phyloP scores from a whole-genome alignment of 139 green algal genomes.

The Closterium sp. region DNA sequence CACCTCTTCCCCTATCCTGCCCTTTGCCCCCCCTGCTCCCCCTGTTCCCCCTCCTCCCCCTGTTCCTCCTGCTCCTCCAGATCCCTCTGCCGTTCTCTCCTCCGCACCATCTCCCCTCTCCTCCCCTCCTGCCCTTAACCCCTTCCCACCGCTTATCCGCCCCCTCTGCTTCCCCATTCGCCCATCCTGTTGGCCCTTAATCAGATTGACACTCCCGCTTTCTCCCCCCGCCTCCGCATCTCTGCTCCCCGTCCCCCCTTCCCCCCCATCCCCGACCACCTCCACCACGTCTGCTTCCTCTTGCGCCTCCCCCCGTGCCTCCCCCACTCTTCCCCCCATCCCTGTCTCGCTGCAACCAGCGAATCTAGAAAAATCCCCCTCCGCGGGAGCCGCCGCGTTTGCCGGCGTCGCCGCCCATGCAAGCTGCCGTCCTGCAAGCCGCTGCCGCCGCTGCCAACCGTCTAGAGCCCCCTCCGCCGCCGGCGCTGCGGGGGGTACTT shows the following conservation, averaged over 20 bases:
- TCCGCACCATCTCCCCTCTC: neutral
- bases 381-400: neutral
- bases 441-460: neutral
- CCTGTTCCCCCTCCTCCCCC: too few species aligned
- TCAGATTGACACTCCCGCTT: neutral
- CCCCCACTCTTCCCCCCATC: neutral
- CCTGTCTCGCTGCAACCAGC: neutral
- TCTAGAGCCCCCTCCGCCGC: neutral
- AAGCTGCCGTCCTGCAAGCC: neutral
- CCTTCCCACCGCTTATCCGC: neutral
- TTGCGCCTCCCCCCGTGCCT: neutral
- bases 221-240: neutral
- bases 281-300: neutral
- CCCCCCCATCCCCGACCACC: neutral
- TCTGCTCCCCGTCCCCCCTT: neutral
- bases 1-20: neutral
- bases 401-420: too few species aligned
- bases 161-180: neutral
- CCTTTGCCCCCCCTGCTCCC: too few species aligned
- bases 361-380: neutral
- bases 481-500: neutral
- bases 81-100: neutral
- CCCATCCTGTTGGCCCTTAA: neutral
- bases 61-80: neutral
- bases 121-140: neutral